Conservation (phyloP, 2,329 filamentous ascomycete species). For the Alternaria hordeiaustralica region DNA sequence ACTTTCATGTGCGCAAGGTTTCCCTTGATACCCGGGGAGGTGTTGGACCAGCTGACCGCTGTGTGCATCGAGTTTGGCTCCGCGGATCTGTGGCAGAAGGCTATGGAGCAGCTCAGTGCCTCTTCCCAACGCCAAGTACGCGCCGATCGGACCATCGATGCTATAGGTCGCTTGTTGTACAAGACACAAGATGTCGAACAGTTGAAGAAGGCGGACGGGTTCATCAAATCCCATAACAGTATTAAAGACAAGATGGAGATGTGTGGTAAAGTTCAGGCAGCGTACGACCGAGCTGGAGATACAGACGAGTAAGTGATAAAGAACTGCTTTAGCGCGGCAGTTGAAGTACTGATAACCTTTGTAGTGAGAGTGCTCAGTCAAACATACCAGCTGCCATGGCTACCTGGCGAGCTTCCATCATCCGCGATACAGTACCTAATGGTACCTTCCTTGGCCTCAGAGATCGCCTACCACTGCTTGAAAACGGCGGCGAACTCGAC, state of each 20-base stretch:
- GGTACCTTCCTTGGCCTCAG: rapidly evolving
- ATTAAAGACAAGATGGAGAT: not conserved
- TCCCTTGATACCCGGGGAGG: not conserved
- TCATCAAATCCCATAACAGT: rapidly evolving
- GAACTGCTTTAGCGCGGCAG: rapidly evolving
- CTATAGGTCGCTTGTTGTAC: not conserved
- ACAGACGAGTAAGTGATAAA: not conserved
- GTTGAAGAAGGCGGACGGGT: not conserved
- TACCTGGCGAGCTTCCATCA: not conserved
- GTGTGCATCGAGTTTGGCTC: not conserved
- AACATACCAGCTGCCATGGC: not conserved
- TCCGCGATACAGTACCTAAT: not conserved
- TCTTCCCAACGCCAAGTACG: not conserved
- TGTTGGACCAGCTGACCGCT: not conserved
- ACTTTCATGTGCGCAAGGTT: not conserved
- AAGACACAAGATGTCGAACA: not conserved
- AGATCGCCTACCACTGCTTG: not conserved
- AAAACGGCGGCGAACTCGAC: not conserved
- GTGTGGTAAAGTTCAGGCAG: not conserved
- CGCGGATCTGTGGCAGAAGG: not conserved
- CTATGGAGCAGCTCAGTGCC: not conserved
- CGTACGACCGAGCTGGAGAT: not conserved
- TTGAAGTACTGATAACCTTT: not conserved
- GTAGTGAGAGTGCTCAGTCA: not conserved
- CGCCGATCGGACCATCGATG: not conserved